These are phyloP conservation scores for Terfezia boudieri DNA, from an alignment of 495 filamentous ascomycete genomes.

Conservation along the genomic window DNA sequence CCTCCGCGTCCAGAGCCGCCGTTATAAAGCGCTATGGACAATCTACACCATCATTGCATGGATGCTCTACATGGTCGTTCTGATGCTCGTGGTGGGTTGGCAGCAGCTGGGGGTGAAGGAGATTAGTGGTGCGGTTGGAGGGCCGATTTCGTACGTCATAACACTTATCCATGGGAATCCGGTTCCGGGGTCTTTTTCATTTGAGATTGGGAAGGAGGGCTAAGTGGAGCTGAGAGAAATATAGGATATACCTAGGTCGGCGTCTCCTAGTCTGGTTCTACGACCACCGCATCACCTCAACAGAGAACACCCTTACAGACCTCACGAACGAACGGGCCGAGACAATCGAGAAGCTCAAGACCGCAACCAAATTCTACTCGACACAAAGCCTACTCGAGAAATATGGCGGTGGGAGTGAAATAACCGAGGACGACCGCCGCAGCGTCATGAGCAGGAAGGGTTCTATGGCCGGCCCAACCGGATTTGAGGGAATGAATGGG, in stretches of 20 bases:
- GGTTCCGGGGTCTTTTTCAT: background rate
- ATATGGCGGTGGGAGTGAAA: slow-evolving; percentile 47
- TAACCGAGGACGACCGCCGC: slow-evolving; percentile 21
- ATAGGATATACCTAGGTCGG: slow-evolving; percentile 21
- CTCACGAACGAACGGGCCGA: slow-evolving; percentile 54
- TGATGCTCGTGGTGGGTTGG: slow-evolving; percentile 69
- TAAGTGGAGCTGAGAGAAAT: background rate
- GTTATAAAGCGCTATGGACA: slow-evolving; percentile 67
- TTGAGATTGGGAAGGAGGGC: background rate
- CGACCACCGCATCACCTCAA: slow-evolving; percentile 51
- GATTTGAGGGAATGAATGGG: background rate
- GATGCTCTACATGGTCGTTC: slow-evolving; percentile 57
- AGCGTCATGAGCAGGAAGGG: slow-evolving; percentile 21
- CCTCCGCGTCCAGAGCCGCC: slow-evolving; percentile 45
- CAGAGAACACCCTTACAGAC: slow-evolving; percentile 43
- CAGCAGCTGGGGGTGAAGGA: slow-evolving; percentile 51
- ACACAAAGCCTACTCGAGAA: slow-evolving; percentile 86
- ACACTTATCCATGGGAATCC: background rate
- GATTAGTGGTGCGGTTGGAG: slow-evolving; percentile 52
- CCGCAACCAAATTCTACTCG: slow-evolving; percentile 82
- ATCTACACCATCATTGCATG: slow-evolving; percentile 80
- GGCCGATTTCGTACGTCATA: slow-evolving; percentile 46
- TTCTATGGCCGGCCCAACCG: slow-evolving; percentile 10
- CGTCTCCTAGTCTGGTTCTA: slow-evolving; percentile 31
- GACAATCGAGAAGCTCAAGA: slow-evolving; percentile 85